Conservation (phyloP, 805 yeast species). For the Yamadazyma philogaea region DNA sequence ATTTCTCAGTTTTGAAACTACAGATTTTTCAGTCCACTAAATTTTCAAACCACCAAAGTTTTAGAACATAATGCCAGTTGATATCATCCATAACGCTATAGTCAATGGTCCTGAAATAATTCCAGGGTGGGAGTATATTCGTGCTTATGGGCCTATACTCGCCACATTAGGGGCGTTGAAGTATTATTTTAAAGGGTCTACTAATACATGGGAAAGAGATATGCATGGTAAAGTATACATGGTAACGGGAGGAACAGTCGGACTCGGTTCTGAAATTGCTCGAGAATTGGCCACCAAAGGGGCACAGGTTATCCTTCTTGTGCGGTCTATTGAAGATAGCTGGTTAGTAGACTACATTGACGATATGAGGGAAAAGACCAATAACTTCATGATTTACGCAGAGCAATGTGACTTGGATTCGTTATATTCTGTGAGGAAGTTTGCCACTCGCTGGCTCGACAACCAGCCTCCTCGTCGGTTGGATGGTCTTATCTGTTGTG, state of each 20-base stretch:
- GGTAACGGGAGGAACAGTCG: conserved; percentile 92
- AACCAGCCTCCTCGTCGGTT: conserved; percentile 85
- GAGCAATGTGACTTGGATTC: conserved; percentile 82
- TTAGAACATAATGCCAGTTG: conserved; percentile 94
- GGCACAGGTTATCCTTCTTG: conserved; percentile 78
- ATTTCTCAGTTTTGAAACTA: not conserved
- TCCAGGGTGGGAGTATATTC: conserved; percentile 69
- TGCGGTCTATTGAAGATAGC: conserved; percentile 56
- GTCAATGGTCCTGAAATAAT: conserved; percentile 70
- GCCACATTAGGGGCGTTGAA: conserved; percentile 51
- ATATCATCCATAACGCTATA: conserved; percentile 66
- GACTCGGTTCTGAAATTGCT: conserved; percentile 77
- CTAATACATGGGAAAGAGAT: conserved; percentile 90
- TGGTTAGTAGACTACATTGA: conserved; percentile 82
- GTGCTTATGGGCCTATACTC: conserved; percentile 54
- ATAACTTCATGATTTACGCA: conserved; percentile 78
- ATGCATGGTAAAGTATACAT: conserved; percentile 84
- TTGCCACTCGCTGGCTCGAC: conserved; percentile 94
- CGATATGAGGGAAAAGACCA: conserved; percentile 67
- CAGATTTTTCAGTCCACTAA: not conserved
- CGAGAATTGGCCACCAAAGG: conserved; percentile 75
- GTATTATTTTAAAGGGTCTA: conserved; percentile 72
- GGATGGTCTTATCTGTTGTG: conserved; percentile 87
- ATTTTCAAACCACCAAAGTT: not conserved
- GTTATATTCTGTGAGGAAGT: conserved; percentile 72